Base-by-base conservation (phyloP, 306 rosid genomes). In the Prunus armeniaca region DNA sequence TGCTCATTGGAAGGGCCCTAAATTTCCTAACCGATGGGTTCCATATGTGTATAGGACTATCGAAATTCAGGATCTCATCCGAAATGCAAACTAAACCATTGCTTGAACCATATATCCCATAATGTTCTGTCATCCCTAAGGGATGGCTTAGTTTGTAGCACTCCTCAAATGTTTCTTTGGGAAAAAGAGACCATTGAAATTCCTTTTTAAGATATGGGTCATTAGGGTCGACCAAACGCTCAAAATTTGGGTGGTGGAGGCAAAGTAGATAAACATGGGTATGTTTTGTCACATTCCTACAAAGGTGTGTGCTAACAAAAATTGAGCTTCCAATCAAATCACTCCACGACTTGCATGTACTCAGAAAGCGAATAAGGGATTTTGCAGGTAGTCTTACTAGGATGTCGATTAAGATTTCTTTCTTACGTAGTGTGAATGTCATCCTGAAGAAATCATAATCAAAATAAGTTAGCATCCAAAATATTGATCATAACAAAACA, bases 191-290 rank as follows among this genome's bases (percentile, higher is more conserved):
- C 6, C 14, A 19, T 0, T 20, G 14, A 9, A n/a, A 1, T 56
- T 9, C 25, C 8, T 46, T 0, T 11, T 46, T 0, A 2, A 3
- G 0, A 46, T 3, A 2, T 11, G 51, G 51, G 15, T 46, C 51
- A 46, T 46, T 3, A 46, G 0, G 15, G 3, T 46, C 3, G 14
- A 0, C 15, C 1, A 0, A 0, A 0, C 14, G 0, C 11, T 46
- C 15, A 55, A 12, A 2, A 7, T 12, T 9, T 3, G 71, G 13
- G 12, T 24, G 9, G 30, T 45, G 61, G 13, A 22, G 28, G 4
- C 38, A 20, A 3, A 56, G 7, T 0, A 67, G 7, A 46, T 46
- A 46, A 2, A 4, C 8, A 14, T 46, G 27, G 57, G 41, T 2
- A 24, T 6, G 32, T 2, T 9, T 46, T 22, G 38, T 2, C 13